Percentiles rank a stretch among this genome's conserved stretches.
Conservation (phyloP, 2,329 filamentous ascomycete species). For the Rosellinia necatrix region DNA sequence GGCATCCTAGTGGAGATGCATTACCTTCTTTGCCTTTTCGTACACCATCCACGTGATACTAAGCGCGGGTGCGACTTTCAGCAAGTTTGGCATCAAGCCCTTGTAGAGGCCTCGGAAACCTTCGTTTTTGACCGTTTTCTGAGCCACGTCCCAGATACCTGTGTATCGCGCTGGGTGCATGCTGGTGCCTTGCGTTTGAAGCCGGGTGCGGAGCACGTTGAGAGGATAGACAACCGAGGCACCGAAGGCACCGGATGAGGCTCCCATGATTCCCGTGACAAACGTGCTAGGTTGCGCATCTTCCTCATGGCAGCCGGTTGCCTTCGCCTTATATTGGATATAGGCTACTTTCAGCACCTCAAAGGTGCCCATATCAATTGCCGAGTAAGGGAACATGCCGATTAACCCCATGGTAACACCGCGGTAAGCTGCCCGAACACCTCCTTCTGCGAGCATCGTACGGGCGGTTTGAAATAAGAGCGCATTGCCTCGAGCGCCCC, state of each 20-base stretch:
- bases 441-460: slow-evolving; percentile 83
- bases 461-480: slow-evolving; percentile 81
- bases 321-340: slow-evolving; percentile 70
- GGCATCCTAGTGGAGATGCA: slow-evolving; percentile 54
- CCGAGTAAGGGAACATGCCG: slow-evolving; percentile 97
- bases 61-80: slow-evolving; percentile 95
- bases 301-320: slow-evolving; percentile 75
- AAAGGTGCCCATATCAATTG: slow-evolving; percentile 94
- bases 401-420: slow-evolving; percentile 91
- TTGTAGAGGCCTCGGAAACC: slow-evolving; percentile 89
- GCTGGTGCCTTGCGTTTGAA: slow-evolving; percentile 94
- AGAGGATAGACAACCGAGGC: slow-evolving; percentile 94
- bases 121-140: slow-evolving; percentile 81
- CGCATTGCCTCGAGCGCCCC: slow-evolving; percentile 79
- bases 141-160: slow-evolving; percentile 86
- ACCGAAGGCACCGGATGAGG: slow-evolving; percentile 87
- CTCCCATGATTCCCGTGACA: slow-evolving; percentile 85
- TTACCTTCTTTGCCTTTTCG: slow-evolving; percentile 80
- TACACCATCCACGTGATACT: slow-evolving; percentile 96
- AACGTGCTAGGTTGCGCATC: slow-evolving; percentile 82
- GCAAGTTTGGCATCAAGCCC: slow-evolving; percentile 88
- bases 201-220: slow-evolving; percentile 86
- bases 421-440: slow-evolving; percentile 79
- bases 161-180: slow-evolving; percentile 89
- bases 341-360: slow-evolving; percentile 85